Percentiles rank a stretch among this genome's conserved stretches.
Conservation (phyloP, 768 basidiomycete genomes). For the Lentinus tigrinus region DNA sequence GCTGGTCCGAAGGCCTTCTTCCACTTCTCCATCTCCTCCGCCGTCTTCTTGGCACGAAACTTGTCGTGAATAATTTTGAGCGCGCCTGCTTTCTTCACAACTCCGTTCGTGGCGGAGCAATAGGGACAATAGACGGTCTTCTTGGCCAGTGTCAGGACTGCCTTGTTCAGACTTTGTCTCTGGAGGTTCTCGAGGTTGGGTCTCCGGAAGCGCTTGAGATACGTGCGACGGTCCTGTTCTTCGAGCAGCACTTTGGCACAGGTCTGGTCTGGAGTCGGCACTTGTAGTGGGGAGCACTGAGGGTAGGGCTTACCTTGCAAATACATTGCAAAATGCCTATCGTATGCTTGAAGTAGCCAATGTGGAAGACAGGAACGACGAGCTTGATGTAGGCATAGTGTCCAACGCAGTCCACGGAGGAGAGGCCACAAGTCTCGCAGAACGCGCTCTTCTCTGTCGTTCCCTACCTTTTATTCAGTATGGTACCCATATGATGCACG, state of each 20-base stretch:
- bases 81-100: constrained; percentile 93
- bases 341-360: constrained; percentile 96
- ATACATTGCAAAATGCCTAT: constrained; percentile 92
- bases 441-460: constrained; percentile 90
- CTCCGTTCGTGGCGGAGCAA: constrained; percentile 90
- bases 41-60: constrained; percentile 91
- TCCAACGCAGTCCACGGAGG: constrained; percentile 92
- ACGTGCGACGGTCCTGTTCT: constrained; percentile 80
- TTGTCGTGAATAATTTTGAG: constrained; percentile 98
- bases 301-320: constrained; percentile 74
- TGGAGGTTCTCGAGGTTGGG: constrained; percentile 92
- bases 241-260: constrained; percentile 91
- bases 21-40: constrained; percentile 85
- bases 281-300: background rate
- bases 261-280: constrained; percentile 45
- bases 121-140: constrained; percentile 92
- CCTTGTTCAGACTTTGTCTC: constrained; percentile 76
- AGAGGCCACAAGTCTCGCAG: constrained; percentile 94
- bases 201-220: constrained; percentile 86
- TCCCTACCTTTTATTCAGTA: constrained; percentile 51
- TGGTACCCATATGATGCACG: background rate
- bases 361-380: constrained; percentile 94
- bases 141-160: constrained; percentile 82
- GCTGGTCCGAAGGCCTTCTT: constrained; percentile 80
- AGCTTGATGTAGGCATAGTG: constrained; percentile 99